A percentile compares a stretch with the other conserved stretches of the same genome.
These are phyloP conservation scores for Boeremia lycopersici DNA, from an alignment of 2,329 filamentous ascomycete genomes.

Conservation along the genomic window DNA sequence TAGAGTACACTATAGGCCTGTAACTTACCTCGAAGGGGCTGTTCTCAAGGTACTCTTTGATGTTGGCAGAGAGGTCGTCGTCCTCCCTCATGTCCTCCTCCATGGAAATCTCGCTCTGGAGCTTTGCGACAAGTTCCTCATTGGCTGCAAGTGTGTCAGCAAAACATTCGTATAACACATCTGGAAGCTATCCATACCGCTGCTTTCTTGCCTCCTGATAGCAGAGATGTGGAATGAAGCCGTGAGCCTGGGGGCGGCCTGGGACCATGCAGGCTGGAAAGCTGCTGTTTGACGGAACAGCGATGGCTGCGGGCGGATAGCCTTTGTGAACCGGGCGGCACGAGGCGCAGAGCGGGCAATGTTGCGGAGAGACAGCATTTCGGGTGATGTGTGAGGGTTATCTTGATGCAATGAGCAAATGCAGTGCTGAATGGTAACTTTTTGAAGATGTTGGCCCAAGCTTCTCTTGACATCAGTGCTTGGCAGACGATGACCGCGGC, in stretches of 20 bases:
- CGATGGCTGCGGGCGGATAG: conserved; percentile 44
- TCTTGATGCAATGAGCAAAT: conserved; percentile 12
- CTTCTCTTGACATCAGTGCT: conserved; percentile 25
- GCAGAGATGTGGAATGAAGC: conserved; percentile 53
- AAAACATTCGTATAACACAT: too few species aligned
- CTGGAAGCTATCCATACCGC: conserved; percentile 15
- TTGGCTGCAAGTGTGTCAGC: conserved; percentile 54
- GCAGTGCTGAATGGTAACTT: conserved; percentile 24
- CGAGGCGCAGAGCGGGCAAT: conserved; percentile 54
- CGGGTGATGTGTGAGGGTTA: conserved; percentile 8
- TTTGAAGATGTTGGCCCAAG: conserved; percentile 27
- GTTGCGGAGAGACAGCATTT: conserved; percentile 55
- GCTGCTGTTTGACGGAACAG: conserved; percentile 42
- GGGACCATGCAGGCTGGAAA: conserved; percentile 43
- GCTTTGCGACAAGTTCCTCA: conserved; percentile 82
- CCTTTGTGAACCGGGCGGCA: conserved; percentile 49
- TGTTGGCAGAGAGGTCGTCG: conserved; percentile 73
- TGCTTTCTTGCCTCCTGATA: conserved; percentile 43
- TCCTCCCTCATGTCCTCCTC: conserved; percentile 80
- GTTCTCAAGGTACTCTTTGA: conserved; percentile 89
- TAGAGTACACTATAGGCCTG: neutral
- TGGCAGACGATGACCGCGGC: conserved; percentile 14
- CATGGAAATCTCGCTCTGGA: conserved; percentile 63
- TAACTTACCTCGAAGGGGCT: conserved; percentile 73
- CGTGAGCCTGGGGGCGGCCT: conserved; percentile 39